Conservation (phyloP, 2,329 filamentous ascomycete species). For the Fusarium brachygibbosum region DNA sequence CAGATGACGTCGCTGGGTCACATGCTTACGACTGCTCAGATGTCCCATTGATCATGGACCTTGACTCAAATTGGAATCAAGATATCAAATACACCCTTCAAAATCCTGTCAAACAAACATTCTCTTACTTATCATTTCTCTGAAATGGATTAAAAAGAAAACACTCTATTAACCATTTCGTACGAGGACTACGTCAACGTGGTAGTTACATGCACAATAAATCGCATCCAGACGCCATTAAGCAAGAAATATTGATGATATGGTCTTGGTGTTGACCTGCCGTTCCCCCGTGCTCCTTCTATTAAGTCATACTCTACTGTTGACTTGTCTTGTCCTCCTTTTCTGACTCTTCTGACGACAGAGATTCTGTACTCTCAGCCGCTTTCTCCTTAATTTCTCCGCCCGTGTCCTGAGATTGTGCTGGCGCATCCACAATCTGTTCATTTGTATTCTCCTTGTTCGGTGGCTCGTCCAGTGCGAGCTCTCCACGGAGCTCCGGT, state of each 20-base stretch:
- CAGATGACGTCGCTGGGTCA: conserved; percentile 37
- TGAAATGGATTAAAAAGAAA: not conserved
- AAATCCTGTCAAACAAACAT: not conserved
- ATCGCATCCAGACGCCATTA: conserved; percentile 22
- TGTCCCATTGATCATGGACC: not conserved
- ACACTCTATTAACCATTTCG: conserved; percentile 26
- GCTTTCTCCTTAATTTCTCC: conserved; percentile 18
- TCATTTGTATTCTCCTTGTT: conserved; percentile 18
- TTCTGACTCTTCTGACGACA: conserved; percentile 4
- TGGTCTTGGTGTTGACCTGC: not conserved
- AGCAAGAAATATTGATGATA: not conserved
- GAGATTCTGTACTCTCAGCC: conserved; percentile 13
- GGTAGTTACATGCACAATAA: conserved; percentile 16
- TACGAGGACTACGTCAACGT: conserved; percentile 8
- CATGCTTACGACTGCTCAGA: not conserved
- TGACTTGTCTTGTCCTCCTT: conserved; percentile 10
- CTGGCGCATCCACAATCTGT: not conserved
- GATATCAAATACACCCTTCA: not conserved
- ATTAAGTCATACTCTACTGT: conserved; percentile 4
- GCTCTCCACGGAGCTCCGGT: conserved; percentile 69
- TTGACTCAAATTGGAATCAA: not conserved
- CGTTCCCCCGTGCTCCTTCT: not conserved
- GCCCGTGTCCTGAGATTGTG: conserved; percentile 8
- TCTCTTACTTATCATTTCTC: not conserved
- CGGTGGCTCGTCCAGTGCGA: conserved; percentile 64